phyloP scores from a whole-genome alignment of 441 rosid species.

The Melastoma candidum region DNA sequence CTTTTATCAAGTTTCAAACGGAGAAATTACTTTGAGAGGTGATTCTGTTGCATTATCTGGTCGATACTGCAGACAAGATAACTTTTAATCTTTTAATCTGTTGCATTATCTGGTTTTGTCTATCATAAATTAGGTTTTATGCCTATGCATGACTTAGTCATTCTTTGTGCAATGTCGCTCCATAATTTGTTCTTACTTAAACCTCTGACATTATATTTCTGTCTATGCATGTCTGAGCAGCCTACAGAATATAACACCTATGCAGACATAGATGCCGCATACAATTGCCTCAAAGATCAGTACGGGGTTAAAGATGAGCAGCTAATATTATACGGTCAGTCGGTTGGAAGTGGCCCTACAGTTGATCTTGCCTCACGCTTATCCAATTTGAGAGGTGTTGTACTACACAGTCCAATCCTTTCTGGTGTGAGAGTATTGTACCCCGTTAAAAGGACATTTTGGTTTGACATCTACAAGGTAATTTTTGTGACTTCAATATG shows the following conservation, averaged over 20 bases:
- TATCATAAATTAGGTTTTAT: too few species aligned
- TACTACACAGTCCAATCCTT: slow-evolving; percentile 55
- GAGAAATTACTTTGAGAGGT: too few species aligned
- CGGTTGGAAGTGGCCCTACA: slow-evolving; percentile 75
- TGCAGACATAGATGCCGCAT: slow-evolving; percentile 54
- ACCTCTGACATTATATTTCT: neutral
- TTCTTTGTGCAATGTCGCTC: too few species aligned
- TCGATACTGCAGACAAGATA: too few species aligned
- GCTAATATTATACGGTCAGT: slow-evolving; percentile 58
- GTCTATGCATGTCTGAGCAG: slow-evolving; percentile 25
- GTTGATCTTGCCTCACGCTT: slow-evolving; percentile 57
- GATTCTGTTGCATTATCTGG: too few species aligned
- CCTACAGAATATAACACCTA: slow-evolving; percentile 59
- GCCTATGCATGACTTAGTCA: too few species aligned
- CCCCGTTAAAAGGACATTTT: slow-evolving; percentile 59
- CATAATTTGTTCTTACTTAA: too few species aligned
- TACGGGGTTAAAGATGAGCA: slow-evolving; percentile 51
- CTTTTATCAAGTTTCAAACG: too few species aligned
- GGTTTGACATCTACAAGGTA: slow-evolving; percentile 75
- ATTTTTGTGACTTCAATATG: neutral
- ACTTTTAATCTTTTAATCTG: too few species aligned
- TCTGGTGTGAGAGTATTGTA: slow-evolving; percentile 67
- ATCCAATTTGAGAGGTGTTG: slow-evolving; percentile 47
- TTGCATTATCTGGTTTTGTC: too few species aligned
- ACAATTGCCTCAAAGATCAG: slow-evolving; percentile 52